A percentile compares a stretch with the other conserved stretches of the same genome.
Conservation (phyloP, 331 rosid species). For the Quercus lobata region DNA sequence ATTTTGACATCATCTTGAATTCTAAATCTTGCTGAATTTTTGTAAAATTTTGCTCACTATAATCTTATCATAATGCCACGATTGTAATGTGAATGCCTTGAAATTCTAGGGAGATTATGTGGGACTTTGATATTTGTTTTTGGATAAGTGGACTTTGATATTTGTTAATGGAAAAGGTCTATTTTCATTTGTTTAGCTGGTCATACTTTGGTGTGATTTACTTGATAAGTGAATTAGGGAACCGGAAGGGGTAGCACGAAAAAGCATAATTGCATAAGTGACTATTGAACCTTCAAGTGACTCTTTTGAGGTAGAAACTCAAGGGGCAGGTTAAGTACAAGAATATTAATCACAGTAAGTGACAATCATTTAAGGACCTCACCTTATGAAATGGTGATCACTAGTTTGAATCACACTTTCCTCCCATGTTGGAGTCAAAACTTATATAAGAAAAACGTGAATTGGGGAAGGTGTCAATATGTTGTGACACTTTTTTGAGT, state of each 20-base stretch:
- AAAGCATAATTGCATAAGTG: too few species aligned
- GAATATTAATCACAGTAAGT: too few species aligned
- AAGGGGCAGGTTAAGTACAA: too few species aligned
- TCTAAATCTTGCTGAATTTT: too few species aligned
- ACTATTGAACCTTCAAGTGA: too few species aligned
- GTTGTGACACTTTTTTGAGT: constrained; percentile 14
- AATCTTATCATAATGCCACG: neutral
- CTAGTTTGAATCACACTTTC: too few species aligned
- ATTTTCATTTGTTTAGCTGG: neutral
- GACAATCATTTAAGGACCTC: too few species aligned
- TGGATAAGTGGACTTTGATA: neutral
- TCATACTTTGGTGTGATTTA: neutral
- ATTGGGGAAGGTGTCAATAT: constrained; percentile 14
- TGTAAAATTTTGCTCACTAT: too few species aligned
- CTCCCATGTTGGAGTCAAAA: constrained; percentile 19
- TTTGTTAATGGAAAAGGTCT: neutral
- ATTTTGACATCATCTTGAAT: too few species aligned
- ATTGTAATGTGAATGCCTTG: neutral
- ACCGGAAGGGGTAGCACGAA: too few species aligned
- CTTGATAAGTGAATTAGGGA: neutral
- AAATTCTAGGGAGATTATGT: neutral
- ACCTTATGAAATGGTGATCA: too few species aligned
- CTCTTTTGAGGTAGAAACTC: too few species aligned
- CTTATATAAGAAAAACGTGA: constrained; percentile 59
- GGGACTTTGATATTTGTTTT: neutral